Conservation (phyloP, 495 filamentous ascomycete species). For the Penicillium goetzii region DNA sequence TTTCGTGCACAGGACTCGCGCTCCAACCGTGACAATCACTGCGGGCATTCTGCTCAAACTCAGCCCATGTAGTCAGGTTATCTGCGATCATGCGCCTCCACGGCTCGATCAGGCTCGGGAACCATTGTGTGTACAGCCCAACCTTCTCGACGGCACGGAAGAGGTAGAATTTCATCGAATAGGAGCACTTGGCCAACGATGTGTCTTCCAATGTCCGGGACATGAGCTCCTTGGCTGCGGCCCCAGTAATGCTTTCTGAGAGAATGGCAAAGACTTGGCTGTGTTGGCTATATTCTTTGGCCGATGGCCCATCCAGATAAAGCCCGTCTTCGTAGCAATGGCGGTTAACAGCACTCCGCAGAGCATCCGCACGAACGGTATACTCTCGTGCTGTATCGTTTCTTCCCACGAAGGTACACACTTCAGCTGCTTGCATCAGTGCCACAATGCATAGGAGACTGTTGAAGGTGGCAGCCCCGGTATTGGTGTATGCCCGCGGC, state of each 20-base stretch:
- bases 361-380: conserved; percentile 12
- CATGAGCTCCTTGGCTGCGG: conserved; percentile 18
- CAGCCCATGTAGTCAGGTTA: conserved; percentile 36
- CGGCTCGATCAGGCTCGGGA: conserved; percentile 19
- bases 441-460: conserved; percentile 26
- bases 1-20: conserved; percentile 31
- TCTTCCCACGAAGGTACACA: conserved; percentile 24
- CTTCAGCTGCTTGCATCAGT: conserved; percentile 24
- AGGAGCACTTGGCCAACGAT: conserved; percentile 25
- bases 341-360: conserved; percentile 22
- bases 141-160: conserved; percentile 28
- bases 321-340: conserved; percentile 22
- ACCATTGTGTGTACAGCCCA: conserved; percentile 27
- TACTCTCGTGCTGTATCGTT: conserved; percentile 27
- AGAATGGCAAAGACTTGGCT: conserved; percentile 34
- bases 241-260: conserved; percentile 19
- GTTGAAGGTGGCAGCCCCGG: conserved; percentile 22
- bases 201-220: conserved; percentile 16
- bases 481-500: conserved; percentile 24
- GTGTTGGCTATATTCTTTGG: conserved; percentile 32
- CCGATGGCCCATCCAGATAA: conserved; percentile 27
- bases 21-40: conserved; percentile 40
- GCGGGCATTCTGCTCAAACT: conserved; percentile 28
- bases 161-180: conserved; percentile 34
- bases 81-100: conserved; percentile 30